phyloP scores from a whole-genome alignment of 192 early-diverging fungal species.

The Oehlia diaphana region DNA sequence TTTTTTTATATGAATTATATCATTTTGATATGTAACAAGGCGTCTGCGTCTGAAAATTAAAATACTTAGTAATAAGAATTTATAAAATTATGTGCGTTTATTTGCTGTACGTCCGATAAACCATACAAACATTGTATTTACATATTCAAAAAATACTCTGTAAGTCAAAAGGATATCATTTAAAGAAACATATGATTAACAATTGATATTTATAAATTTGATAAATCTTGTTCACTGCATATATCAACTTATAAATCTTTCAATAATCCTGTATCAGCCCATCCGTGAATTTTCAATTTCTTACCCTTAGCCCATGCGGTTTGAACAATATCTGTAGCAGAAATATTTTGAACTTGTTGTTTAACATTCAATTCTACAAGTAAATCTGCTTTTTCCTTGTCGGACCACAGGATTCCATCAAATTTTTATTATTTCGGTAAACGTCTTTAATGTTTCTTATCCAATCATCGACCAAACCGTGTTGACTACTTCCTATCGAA shows the following conservation, averaged over 20 bases:
- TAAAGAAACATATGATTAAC: too few relatives aligned
- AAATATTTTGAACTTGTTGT: constrained; percentile 68
- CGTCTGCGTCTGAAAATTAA: too few relatives aligned
- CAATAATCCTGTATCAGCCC: constrained; percentile 58
- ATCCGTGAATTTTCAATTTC: constrained; percentile 70
- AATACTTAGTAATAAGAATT: too few relatives aligned
- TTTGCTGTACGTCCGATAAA: too few relatives aligned
- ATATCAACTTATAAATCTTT: constrained; percentile 36
- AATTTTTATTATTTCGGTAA: constrained; percentile 55
- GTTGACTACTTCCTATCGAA: constrained; percentile 58
- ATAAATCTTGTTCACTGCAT: constrained; percentile 24
- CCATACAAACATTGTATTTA: too few relatives aligned
- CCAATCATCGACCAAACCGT: constrained; percentile 90
- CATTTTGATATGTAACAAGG: too few relatives aligned
- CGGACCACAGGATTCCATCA: constrained; percentile 37
- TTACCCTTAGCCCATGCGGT: constrained; percentile 79
- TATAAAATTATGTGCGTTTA: too few relatives aligned
- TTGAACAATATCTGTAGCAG: constrained; percentile 74
- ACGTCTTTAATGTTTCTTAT: constrained; percentile 84
- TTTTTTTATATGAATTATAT: too few relatives aligned
- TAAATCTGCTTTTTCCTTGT: constrained; percentile 49
- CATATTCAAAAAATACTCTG: too few relatives aligned
- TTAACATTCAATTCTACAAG: constrained; percentile 81
- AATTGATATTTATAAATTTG: not conserved
- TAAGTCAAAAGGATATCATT: too few relatives aligned